These are phyloP conservation scores for Yamadazyma membranifaciens DNA, from an alignment of 1,139 yeast species.

Conservation along the genomic window DNA sequence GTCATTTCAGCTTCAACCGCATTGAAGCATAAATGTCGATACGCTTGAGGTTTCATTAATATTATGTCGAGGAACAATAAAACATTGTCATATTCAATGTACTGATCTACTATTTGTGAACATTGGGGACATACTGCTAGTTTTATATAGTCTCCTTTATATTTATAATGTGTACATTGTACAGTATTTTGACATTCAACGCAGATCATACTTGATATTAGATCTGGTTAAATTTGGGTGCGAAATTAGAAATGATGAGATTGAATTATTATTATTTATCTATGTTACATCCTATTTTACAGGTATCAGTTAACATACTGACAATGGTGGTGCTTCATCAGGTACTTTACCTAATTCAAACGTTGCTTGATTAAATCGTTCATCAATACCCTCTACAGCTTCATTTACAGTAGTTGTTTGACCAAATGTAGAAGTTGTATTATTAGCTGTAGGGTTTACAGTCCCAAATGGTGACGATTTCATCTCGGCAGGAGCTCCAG, in stretches of 20 bases:
- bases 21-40: constrained; percentile 84
- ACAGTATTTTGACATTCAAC: constrained; percentile 78
- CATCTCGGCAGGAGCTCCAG: background rate
- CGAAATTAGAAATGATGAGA: constrained; percentile 1
- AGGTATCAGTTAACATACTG: constrained; percentile 5
- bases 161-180: constrained; percentile 63
- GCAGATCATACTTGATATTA: constrained; percentile 61
- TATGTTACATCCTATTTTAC: too few relatives aligned
- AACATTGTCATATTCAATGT: constrained; percentile 87
- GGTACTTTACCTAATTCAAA: constrained; percentile 74
- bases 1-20: constrained; percentile 39
- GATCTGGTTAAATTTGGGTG: background rate
- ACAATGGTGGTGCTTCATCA: constrained; percentile 72
- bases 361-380: constrained; percentile 41
- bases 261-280: background rate
- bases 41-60: constrained; percentile 83
- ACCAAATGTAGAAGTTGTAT: background rate
- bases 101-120: constrained; percentile 77
- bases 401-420: background rate
- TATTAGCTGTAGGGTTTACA: constrained; percentile 4
- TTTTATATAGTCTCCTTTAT: constrained; percentile 76
- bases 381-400: constrained; percentile 6
- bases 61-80: constrained; percentile 79
- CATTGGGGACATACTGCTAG: constrained; percentile 78
- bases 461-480: background rate